phyloP scores from a whole-genome alignment of 305 asterid genomes.

The Ajuga reptans region DNA sequence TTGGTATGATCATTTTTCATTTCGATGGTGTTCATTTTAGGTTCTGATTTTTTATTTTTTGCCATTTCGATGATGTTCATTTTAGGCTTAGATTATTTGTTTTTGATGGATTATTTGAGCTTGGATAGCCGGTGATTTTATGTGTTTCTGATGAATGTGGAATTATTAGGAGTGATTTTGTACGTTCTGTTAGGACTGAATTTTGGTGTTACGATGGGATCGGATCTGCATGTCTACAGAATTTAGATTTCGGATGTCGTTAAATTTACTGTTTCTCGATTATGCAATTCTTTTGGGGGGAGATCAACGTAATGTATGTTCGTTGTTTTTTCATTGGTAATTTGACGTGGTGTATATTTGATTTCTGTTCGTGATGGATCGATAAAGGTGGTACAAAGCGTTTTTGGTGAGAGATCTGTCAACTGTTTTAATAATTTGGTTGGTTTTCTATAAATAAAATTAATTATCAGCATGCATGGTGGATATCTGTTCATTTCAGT shows the following conservation, averaged over 20 bases:
- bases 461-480: not conserved
- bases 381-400: not conserved
- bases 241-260: not conserved
- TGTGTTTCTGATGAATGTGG: slow-evolving; percentile 7
- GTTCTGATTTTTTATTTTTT: too few species aligned
- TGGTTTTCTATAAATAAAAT: not conserved
- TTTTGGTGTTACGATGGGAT: not conserved
- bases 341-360: not conserved
- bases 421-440: not conserved
- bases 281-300: not conserved
- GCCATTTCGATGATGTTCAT: not conserved
- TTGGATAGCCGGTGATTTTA: not conserved
- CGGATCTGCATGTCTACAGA: slow-evolving; percentile 24
- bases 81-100: not conserved
- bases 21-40: not conserved
- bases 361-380: not conserved
- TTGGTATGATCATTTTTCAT: not conserved
- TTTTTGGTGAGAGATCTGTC: not conserved
- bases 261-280: not conserved
- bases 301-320: not conserved
- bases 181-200: not conserved
- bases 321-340: not conserved
- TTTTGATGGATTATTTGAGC: not conserved
- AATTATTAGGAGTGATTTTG: not conserved
- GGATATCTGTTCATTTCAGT: not conserved